Evolutionary conservation across 768 basidiomycete genomes (phyloP).

Genomic region (Hemileccinum impolitum): DNA sequence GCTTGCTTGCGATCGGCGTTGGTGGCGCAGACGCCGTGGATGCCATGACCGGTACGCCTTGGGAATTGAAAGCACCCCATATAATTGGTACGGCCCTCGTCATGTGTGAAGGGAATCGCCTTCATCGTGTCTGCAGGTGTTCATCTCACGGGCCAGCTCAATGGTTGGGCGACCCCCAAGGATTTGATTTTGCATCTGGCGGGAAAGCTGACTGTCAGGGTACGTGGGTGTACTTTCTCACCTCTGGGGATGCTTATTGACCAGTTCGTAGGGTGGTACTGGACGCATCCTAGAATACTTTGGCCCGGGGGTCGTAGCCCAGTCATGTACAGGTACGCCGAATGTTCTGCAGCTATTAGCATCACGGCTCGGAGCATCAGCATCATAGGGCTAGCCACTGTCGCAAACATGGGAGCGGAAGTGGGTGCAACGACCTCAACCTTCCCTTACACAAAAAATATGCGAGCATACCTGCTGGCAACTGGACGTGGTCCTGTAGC

Average conservation of each 20-base stretch:
- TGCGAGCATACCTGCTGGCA: constrained; percentile 86
- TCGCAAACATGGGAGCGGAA: constrained; percentile 99
- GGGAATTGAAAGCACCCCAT: constrained; percentile 93
- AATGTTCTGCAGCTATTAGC: neutral
- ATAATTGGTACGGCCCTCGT: constrained; percentile 57
- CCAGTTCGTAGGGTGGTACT: constrained; percentile 74
- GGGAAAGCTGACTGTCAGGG: constrained; percentile 89
- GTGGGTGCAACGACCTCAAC: constrained; percentile 99
- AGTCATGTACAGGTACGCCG: constrained; percentile 84
- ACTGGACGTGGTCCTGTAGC: constrained; percentile 89
- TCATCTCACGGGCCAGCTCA: constrained; percentile 82
- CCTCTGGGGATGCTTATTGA: neutral
- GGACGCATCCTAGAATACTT: constrained; percentile 97
- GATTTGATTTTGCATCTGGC: constrained; percentile 94
- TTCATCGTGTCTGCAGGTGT: constrained; percentile 50
- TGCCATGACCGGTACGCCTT: constrained; percentile 96
- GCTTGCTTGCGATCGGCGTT: constrained; percentile 96
- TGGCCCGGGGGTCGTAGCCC: constrained; percentile 82
- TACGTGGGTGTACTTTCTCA: constrained; percentile 35
- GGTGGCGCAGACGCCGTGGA: constrained; percentile 98
- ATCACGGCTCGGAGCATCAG: neutral
- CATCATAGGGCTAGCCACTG: constrained; percentile 76
- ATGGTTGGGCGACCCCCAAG: constrained; percentile 93
- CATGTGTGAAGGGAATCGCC: neutral
- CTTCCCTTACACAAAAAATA: constrained; percentile 91